Evolutionary conservation across 1,284 basidiomycete species (phyloP).

Genomic region (Schizopora paradoxa): DNA sequence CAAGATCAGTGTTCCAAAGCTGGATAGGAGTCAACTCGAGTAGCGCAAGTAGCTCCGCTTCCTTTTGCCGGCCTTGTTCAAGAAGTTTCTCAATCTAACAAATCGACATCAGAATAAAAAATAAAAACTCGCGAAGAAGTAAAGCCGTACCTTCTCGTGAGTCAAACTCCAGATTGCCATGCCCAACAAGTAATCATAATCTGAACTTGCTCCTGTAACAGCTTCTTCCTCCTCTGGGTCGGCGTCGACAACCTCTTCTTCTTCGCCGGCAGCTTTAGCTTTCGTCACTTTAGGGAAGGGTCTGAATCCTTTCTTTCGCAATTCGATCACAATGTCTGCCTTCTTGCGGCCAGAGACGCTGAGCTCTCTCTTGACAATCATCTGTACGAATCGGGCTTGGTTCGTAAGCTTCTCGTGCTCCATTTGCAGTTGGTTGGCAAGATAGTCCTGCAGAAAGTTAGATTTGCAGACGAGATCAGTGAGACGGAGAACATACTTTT

Average conservation of each 20-base stretch:
- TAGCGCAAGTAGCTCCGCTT: conserved; percentile 75
- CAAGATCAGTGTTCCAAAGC: conserved; percentile 90
- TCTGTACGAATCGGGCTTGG: conserved; percentile 94
- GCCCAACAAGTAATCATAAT: conserved; percentile 92
- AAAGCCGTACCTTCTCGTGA: conserved; percentile 72
- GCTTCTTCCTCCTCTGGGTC: conserved; percentile 43
- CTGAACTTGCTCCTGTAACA: conserved; percentile 44
- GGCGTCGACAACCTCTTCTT: conserved; percentile 56
- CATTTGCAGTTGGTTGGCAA: conserved; percentile 81
- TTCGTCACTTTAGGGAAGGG: conserved; percentile 81
- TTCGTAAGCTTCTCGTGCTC: conserved; percentile 87
- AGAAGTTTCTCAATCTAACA: conserved; percentile 87
- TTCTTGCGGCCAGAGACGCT: conserved; percentile 92
- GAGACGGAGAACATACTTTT: conserved; percentile 58
- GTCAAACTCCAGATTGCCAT: conserved; percentile 98
- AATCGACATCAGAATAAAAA: conserved; percentile 29
- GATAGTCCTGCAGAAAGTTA: conserved; percentile 56
- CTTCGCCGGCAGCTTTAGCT: conserved; percentile 69
- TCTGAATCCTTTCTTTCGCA: conserved; percentile 82
- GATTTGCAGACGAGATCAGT: neutral
- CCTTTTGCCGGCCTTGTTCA: conserved; percentile 79
- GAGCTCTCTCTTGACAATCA: conserved; percentile 91
- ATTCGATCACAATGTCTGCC: conserved; percentile 77
- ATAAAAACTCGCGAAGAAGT: conserved; percentile 12
- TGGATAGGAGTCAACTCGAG: conserved; percentile 78